phyloP scores from a whole-genome alignment of 2,329 filamentous ascomycete genomes.

The Apiospora aurea region DNA sequence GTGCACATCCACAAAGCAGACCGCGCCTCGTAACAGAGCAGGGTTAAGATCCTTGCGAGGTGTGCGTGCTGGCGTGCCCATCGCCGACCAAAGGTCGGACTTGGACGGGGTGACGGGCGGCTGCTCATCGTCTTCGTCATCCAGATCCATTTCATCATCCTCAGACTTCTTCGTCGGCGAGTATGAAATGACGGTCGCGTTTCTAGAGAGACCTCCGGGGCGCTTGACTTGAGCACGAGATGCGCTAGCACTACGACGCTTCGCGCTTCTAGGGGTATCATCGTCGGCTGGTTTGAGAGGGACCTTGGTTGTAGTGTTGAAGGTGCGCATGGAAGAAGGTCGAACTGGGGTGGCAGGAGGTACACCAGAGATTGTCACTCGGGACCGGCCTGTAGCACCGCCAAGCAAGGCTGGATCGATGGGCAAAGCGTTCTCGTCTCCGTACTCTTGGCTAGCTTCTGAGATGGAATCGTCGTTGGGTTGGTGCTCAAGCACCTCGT shows the following conservation, averaged over 20 bases:
- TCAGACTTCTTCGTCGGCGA: slow-evolving; percentile 55
- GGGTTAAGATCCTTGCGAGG: slow-evolving; percentile 61
- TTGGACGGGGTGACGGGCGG: slow-evolving; percentile 55
- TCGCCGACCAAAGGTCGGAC: slow-evolving; percentile 59
- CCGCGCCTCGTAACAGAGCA: slow-evolving; percentile 69
- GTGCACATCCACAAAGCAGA: slow-evolving; percentile 85
- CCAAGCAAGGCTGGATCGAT: slow-evolving; percentile 57
- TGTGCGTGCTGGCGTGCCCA: slow-evolving; percentile 63
- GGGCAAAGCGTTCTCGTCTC: slow-evolving; percentile 69
- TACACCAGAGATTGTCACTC: slow-evolving; percentile 35
- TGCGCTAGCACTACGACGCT: slow-evolving; percentile 59
- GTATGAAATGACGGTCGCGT: slow-evolving; percentile 61
- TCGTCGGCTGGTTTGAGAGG: slow-evolving; percentile 74
- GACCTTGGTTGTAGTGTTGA: slow-evolving; percentile 79
- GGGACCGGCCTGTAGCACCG: slow-evolving; percentile 30
- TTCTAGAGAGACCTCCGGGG: slow-evolving; percentile 52
- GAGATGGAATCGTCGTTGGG: slow-evolving; percentile 60
- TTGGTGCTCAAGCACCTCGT: slow-evolving; percentile 43
- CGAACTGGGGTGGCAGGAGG: slow-evolving; percentile 65
- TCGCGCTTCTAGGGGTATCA: slow-evolving; percentile 55
- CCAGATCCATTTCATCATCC: slow-evolving; percentile 31
- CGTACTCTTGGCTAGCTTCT: slow-evolving; percentile 70
- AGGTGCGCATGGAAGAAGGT: slow-evolving; percentile 54
- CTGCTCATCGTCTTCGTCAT: slow-evolving; percentile 33
- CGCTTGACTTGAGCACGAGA: slow-evolving; percentile 55